A percentile compares a stretch with the other conserved stretches of the same genome.
These are phyloP conservation scores for Melampsora larici-populina DNA, from an alignment of 1,284 basidiomycete species.

Conservation along the genomic window DNA sequence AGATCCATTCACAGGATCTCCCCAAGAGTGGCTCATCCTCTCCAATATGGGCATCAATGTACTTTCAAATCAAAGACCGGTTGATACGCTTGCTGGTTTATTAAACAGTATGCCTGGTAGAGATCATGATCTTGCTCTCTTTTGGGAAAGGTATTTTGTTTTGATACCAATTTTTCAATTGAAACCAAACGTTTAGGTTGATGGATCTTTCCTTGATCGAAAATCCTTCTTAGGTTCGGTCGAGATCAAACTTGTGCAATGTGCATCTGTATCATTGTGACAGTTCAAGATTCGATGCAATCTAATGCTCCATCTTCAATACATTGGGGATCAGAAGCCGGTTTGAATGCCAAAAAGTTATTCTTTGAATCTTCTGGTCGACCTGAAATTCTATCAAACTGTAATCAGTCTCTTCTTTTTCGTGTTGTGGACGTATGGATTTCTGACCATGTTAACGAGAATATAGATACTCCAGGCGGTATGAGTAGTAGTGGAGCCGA, in stretches of 20 bases:
- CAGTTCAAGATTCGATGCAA: conserved; percentile 49
- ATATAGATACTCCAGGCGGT: not conserved
- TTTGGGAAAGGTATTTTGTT: conserved; percentile 49
- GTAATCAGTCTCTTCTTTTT: not conserved
- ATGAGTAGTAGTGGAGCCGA: conserved; percentile 60
- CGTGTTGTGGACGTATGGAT: no score
- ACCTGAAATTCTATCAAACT: conserved; percentile 28
- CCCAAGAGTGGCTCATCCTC: conserved; percentile 76
- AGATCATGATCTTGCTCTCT: conserved; percentile 50
- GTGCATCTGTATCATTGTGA: conserved; percentile 67
- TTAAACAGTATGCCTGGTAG: conserved; percentile 51
- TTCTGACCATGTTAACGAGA: not conserved
- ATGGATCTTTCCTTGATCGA: no score
- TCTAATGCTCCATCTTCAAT: no score
- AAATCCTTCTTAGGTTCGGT: conserved; percentile 64
- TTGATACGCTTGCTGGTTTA: conserved; percentile 68
- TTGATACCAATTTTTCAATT: no score
- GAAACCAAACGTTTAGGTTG: no score
- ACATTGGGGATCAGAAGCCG: conserved; percentile 49
- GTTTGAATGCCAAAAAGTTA: conserved; percentile 50
- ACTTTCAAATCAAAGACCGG: conserved; percentile 73
- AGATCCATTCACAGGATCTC: conserved; percentile 61
- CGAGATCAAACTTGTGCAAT: conserved; percentile 85
- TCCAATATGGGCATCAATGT: conserved; percentile 80
- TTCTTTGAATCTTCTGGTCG: conserved; percentile 50